Evolutionary conservation across 1,284 basidiomycete genomes (phyloP).

Genomic region (Tremellales sp.): DNA sequence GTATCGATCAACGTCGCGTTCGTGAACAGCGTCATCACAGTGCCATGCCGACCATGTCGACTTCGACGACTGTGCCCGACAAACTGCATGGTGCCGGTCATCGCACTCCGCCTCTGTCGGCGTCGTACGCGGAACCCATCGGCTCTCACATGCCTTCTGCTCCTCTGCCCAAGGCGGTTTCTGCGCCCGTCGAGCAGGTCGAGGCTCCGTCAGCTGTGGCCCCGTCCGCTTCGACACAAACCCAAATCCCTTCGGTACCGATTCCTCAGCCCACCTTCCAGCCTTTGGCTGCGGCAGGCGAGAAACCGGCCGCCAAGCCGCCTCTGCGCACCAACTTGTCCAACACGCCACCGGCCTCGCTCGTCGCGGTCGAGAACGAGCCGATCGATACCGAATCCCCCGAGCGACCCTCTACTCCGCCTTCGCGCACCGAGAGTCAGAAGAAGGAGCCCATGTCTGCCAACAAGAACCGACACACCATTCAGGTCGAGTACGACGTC

Average conservation of each 20-base stretch:
- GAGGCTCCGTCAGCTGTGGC: slow-evolving; percentile 8
- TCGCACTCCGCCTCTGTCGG: slow-evolving; percentile 20
- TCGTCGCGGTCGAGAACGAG: slow-evolving; percentile 17
- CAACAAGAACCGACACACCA: slow-evolving; percentile 67
- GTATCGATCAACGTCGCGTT: slow-evolving; percentile 27
- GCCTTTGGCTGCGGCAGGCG: not conserved
- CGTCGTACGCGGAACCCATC: not conserved
- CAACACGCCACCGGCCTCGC: not conserved
- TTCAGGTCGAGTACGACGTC: slow-evolving; percentile 80
- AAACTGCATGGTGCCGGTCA: slow-evolving; percentile 33
- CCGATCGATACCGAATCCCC: not conserved
- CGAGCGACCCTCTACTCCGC: not conserved
- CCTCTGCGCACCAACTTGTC: not conserved
- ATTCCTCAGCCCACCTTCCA: slow-evolving; percentile 1
- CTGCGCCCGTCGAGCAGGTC: slow-evolving; percentile 8
- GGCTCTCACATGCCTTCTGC: slow-evolving; percentile 9
- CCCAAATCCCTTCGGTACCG: slow-evolving; percentile 10
- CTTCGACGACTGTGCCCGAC: slow-evolving; percentile 44
- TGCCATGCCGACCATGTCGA: slow-evolving; percentile 49
- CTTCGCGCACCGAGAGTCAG: slow-evolving; percentile 7
- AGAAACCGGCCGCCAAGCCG: not conserved
- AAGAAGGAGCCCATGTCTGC: slow-evolving; percentile 28
- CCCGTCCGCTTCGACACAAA: too few species aligned
- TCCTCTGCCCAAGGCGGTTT: slow-evolving; percentile 10
- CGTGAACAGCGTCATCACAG: slow-evolving; percentile 44